Conservation (phyloP, 139 green algal species). For the Limnomonas spitsbergensis region DNA sequence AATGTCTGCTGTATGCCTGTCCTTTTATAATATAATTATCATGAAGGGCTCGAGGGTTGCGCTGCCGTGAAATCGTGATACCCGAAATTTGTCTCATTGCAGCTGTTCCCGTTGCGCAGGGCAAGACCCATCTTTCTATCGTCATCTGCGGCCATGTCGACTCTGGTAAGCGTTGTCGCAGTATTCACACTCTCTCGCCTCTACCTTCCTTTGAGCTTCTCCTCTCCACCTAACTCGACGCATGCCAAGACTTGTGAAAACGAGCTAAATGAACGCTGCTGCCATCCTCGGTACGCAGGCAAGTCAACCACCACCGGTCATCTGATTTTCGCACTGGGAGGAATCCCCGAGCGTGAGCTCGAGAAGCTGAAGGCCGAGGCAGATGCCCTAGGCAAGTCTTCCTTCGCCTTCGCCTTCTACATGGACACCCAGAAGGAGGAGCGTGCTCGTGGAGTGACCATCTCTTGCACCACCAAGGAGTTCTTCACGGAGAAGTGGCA, state of each 20-base stretch:
- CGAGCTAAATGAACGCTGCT: not conserved
- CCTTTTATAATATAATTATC: no score
- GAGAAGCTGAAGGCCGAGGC: slow-evolving; percentile 94
- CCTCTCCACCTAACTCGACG: not conserved
- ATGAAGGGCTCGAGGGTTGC: no score
- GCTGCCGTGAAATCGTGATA: no score
- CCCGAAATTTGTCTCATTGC: no score
- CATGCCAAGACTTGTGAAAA: not conserved
- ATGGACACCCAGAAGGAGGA: slow-evolving; percentile 92
- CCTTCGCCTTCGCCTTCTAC: slow-evolving; percentile 91
- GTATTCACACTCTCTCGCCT: not conserved
- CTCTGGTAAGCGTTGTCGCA: slow-evolving; percentile 81
- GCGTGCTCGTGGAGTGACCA: slow-evolving; percentile 91
- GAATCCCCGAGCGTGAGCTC: slow-evolving; percentile 97
- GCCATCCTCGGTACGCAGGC: not conserved
- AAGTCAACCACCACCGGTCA: slow-evolving; percentile 72
- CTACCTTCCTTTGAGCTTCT: not conserved
- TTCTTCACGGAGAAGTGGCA: slow-evolving; percentile 98
- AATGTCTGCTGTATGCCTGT: not conserved
- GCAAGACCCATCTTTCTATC: slow-evolving; percentile 69
- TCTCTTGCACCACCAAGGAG: slow-evolving; percentile 97
- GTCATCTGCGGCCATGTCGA: slow-evolving; percentile 87
- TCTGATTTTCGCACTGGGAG: slow-evolving; percentile 96
- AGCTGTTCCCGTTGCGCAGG: slow-evolving; percentile 18
- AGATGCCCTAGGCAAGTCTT: slow-evolving; percentile 81